Evolutionary conservation across 768 basidiomycete species (phyloP).

Genomic region (Hericium erinaceus): DNA sequence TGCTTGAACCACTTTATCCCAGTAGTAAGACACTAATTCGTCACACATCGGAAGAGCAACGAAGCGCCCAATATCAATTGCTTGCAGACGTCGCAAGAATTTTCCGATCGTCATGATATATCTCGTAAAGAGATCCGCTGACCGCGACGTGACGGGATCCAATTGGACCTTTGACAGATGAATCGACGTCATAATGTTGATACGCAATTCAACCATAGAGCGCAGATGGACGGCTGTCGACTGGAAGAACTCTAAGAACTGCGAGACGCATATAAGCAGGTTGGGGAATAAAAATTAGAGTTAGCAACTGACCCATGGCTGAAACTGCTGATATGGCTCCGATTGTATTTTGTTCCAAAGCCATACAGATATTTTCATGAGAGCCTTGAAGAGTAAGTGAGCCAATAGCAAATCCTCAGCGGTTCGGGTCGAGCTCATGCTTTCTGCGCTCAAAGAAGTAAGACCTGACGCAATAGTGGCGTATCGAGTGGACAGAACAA

Average conservation of each 20-base stretch:
- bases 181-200: constrained; percentile 37
- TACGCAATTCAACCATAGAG: constrained; percentile 47
- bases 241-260: constrained; percentile 59
- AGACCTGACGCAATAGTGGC: constrained; percentile 37
- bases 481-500: constrained; percentile 54
- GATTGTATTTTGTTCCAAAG: constrained; percentile 37
- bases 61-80: constrained; percentile 50
- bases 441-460: constrained; percentile 20
- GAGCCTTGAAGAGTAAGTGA: constrained; percentile 67
- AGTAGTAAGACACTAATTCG: constrained; percentile 69
- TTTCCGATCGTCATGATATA: constrained; percentile 71
- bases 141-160: constrained; percentile 30
- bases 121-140: constrained; percentile 51
- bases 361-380: constrained; percentile 65
- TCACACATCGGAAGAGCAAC: constrained; percentile 52
- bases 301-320: constrained; percentile 40
- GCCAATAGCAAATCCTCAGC: constrained; percentile 43
- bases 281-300: neutral
- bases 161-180: constrained; percentile 24
- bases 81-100: constrained; percentile 69
- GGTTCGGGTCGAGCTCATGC: constrained; percentile 30
- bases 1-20: constrained; percentile 72
- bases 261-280: constrained; percentile 1
- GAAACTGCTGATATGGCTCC: constrained; percentile 31
- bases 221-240: constrained; percentile 49